Evolutionary conservation across 257 asterid genomes (phyloP).

Genomic region (Prunella vulgaris): DNA sequence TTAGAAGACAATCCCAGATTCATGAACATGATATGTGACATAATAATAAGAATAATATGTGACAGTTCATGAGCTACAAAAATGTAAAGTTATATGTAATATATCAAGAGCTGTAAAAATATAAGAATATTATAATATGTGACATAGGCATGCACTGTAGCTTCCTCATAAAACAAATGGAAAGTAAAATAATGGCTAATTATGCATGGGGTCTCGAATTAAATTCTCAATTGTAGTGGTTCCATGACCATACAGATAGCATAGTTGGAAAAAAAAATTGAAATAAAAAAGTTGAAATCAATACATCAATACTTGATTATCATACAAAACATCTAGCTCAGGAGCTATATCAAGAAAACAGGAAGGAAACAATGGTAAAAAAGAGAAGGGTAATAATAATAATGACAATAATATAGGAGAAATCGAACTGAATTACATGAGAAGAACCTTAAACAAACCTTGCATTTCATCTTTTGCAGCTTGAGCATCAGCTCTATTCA

Average conservation of each 20-base stretch:
- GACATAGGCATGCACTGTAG: background rate
- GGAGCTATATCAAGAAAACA: background rate
- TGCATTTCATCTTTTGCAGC: constrained; percentile 99
- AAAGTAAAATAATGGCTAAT: background rate
- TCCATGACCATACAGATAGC: background rate
- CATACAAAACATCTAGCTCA: background rate
- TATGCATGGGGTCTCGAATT: background rate
- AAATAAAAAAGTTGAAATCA: background rate
- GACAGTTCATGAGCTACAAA: constrained; percentile 3
- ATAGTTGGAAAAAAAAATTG: background rate
- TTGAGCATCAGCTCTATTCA: constrained; percentile 90
- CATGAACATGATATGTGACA: background rate
- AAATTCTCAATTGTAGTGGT: background rate
- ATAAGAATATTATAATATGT: background rate
- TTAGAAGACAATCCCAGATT: background rate
- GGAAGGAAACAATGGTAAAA: background rate
- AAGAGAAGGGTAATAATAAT: background rate
- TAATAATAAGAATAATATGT: too few relatives aligned
- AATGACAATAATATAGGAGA: background rate
- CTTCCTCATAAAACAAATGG: constrained; percentile 9
- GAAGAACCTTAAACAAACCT: constrained; percentile 39
- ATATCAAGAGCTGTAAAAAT: too few relatives aligned
- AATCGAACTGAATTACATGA: background rate
- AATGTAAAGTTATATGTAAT: too few relatives aligned
- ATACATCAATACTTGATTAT: background rate